These are phyloP conservation scores for Dothidotthia symphoricarpi DNA, from an alignment of 2,329 filamentous ascomycete genomes.

Conservation along the genomic window DNA sequence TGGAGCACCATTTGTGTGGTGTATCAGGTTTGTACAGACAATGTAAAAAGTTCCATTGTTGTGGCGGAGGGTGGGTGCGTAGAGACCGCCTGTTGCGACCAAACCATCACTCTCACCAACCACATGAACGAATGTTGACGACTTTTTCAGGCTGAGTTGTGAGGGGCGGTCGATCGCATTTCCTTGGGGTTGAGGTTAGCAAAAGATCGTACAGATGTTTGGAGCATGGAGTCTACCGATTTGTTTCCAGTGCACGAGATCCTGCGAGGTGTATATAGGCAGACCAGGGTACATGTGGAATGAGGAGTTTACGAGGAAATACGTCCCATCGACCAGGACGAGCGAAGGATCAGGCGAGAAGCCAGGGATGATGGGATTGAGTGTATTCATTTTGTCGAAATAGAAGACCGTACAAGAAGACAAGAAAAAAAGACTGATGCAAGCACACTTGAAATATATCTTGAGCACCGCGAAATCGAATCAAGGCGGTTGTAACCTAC, in stretches of 20 bases:
- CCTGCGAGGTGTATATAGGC: constrained; percentile 51
- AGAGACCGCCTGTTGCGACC: constrained; percentile 20
- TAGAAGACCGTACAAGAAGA: too few species aligned
- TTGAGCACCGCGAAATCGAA: too few species aligned
- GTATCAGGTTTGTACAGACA: constrained; percentile 14
- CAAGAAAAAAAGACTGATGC: too few species aligned
- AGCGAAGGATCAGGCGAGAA: constrained; percentile 51
- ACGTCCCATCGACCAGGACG: constrained; percentile 45
- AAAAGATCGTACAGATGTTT: neutral
- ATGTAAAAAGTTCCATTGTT: constrained; percentile 18
- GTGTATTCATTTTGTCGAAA: neutral
- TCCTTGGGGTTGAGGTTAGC: constrained; percentile 4
- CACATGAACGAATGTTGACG: constrained; percentile 40
- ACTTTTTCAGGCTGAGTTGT: constrained; percentile 49
- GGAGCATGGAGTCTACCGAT: constrained; percentile 5
- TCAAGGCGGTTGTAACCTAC: too few species aligned
- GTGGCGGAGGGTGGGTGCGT: constrained; percentile 18
- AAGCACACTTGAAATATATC: too few species aligned
- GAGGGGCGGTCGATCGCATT: constrained; percentile 50
- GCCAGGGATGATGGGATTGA: constrained; percentile 45
- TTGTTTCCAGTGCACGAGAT: constrained; percentile 52
- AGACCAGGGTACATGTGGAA: constrained; percentile 54
- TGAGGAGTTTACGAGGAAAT: constrained; percentile 52
- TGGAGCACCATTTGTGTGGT: constrained; percentile 43
- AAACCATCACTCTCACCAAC: constrained; percentile 6